Percentiles rank a stretch among this genome's conserved stretches.
phyloP scores from a whole-genome alignment of 2,329 filamentous ascomycete genomes.

The Fusarium foetens region DNA sequence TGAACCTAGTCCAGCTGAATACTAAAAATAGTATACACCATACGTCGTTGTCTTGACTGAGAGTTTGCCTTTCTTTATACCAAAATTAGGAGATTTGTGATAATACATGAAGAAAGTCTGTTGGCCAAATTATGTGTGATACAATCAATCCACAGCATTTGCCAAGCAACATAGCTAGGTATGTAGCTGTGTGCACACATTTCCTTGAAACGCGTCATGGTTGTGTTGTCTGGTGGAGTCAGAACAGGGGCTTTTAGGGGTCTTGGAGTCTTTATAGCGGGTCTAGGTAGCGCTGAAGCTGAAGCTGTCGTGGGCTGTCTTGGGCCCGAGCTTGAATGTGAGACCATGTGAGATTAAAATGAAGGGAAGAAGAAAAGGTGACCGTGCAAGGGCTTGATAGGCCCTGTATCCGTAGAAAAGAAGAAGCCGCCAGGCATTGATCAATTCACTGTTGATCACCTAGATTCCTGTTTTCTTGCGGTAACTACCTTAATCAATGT shows the following conservation, averaged over 20 bases:
- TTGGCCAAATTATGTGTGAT: background rate
- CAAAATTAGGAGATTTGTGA: background rate
- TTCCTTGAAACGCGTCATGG: constrained; percentile 6
- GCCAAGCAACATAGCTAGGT: background rate
- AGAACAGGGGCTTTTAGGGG: background rate
- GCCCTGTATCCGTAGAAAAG: background rate
- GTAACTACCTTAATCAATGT: background rate
- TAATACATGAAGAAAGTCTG: background rate
- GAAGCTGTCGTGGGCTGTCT: constrained; percentile 19
- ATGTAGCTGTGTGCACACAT: background rate
- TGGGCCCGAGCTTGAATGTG: constrained; percentile 4
- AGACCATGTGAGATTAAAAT: constrained; percentile 5
- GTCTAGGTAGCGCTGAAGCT: constrained; percentile 15
- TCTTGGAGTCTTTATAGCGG: constrained; percentile 8
- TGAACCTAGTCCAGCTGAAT: background rate
- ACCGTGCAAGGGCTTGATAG: background rate
- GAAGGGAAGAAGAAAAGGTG: background rate
- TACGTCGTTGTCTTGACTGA: background rate
- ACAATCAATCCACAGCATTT: background rate
- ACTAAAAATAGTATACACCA: background rate
- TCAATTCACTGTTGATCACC: background rate
- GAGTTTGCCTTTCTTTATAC: background rate
- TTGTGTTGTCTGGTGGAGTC: constrained; percentile 19
- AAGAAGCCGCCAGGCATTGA: background rate
- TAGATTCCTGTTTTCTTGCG: background rate